Conservation (phyloP, 2,329 filamentous ascomycete species). For the Stemphylium vesicarium region DNA sequence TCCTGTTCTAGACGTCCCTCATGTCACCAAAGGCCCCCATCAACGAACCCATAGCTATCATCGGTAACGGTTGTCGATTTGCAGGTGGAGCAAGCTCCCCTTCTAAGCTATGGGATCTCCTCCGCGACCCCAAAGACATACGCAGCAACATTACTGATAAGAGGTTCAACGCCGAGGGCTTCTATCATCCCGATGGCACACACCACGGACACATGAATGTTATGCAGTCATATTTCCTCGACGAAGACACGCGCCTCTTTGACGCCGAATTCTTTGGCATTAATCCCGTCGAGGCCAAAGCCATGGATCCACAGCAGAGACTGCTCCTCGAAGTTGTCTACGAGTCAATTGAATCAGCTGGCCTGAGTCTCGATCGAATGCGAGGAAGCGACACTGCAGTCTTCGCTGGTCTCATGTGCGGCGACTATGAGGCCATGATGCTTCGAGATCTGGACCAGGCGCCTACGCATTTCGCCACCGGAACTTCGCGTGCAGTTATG, state of each 20-base stretch:
- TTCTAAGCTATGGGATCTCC: slow-evolving; percentile 46
- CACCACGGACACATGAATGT: slow-evolving; percentile 45
- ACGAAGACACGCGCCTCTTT: slow-evolving; percentile 32
- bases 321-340: slow-evolving; percentile 43
- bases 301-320: slow-evolving; percentile 44
- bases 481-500: slow-evolving; percentile 32
- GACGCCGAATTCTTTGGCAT: slow-evolving; percentile 43
- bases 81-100: slow-evolving; percentile 42
- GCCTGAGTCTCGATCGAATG: slow-evolving; percentile 34
- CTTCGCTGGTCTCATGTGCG: slow-evolving; percentile 32
- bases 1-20: neutral
- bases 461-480: slow-evolving; percentile 30
- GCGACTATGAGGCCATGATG: slow-evolving; percentile 34
- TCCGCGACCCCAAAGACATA: slow-evolving; percentile 37
- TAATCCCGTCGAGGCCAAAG: slow-evolving; percentile 32
- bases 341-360: slow-evolving; percentile 52
- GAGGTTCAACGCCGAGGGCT: slow-evolving; percentile 36
- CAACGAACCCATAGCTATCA: slow-evolving; percentile 41
- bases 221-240: slow-evolving; percentile 22
- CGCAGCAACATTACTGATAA: slow-evolving; percentile 30
- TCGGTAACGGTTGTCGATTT: slow-evolving; percentile 48
- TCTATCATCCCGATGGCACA: slow-evolving; percentile 31
- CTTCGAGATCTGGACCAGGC: slow-evolving; percentile 27
- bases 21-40: neutral
- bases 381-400: slow-evolving; percentile 37